A percentile compares a stretch with the other conserved stretches of the same genome.
Evolutionary conservation across 2,329 filamentous ascomycete species (phyloP).

Genomic region (Aspergillus pseudoterreus): DNA sequence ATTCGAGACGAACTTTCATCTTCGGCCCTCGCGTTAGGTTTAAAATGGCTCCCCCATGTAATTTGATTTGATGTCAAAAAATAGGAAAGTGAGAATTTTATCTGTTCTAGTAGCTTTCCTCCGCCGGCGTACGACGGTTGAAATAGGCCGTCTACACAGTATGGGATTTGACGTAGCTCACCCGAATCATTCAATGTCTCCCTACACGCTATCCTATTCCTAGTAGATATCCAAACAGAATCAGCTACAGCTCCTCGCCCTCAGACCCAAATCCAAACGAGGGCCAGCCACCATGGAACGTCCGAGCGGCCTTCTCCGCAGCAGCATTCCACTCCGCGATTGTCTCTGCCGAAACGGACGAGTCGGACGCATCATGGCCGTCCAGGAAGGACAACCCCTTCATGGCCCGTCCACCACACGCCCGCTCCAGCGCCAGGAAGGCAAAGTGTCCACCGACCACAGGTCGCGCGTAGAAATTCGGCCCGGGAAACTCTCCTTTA

Average conservation of each 20-base stretch:
- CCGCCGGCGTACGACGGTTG: background rate
- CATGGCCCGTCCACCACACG: slow-evolving; percentile 67
- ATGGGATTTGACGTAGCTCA: no score
- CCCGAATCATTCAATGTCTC: no score
- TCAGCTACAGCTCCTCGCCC: slow-evolving; percentile 22
- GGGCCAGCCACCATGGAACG: slow-evolving; percentile 3
- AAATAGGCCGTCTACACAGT: no score
- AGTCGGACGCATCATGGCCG: slow-evolving; percentile 20
- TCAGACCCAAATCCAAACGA: slow-evolving; percentile 13
- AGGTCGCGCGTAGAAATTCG: slow-evolving; percentile 74
- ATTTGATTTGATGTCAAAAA: slow-evolving; percentile 30
- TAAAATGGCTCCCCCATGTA: slow-evolving; percentile 23
- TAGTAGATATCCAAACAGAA: background rate
- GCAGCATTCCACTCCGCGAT: slow-evolving; percentile 14
- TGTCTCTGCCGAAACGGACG: slow-evolving; percentile 14
- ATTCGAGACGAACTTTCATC: background rate
- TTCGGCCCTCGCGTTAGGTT: slow-evolving; percentile 11
- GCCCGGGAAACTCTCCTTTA: slow-evolving; percentile 68
- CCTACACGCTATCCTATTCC: no score
- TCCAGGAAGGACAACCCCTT: slow-evolving; percentile 52
- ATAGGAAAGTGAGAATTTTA: slow-evolving; percentile 21
- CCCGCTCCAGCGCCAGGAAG: slow-evolving; percentile 74
- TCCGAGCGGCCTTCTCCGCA: slow-evolving; percentile 22
- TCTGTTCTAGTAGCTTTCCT: background rate
- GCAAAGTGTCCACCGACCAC: slow-evolving; percentile 85